These are phyloP conservation scores for Pichia deserticola DNA, from an alignment of 805 yeast species.

Conservation along the genomic window DNA sequence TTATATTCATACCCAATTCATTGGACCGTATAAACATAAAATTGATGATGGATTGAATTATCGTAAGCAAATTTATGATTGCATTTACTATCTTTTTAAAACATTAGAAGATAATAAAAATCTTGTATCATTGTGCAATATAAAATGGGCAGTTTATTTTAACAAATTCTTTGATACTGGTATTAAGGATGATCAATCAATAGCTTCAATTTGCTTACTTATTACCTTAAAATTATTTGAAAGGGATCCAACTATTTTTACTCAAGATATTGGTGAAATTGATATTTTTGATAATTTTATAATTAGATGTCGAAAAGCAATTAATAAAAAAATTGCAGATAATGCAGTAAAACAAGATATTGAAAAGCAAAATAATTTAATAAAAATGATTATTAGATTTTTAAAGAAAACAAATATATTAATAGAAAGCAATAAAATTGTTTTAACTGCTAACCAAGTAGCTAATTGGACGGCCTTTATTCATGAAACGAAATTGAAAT, in stretches of 20 bases:
- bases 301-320: constrained; percentile 33
- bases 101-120: constrained; percentile 25
- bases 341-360: constrained; percentile 63
- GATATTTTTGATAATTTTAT: constrained; percentile 22
- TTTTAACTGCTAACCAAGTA: constrained; percentile 15
- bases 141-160: constrained; percentile 25
- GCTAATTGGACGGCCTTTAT: constrained; percentile 20
- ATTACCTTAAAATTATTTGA: constrained; percentile 34
- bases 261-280: constrained; percentile 8
- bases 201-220: constrained; percentile 47
- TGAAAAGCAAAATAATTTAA: constrained; percentile 45
- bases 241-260: constrained; percentile 22
- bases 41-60: constrained; percentile 72
- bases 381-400: constrained; percentile 27
- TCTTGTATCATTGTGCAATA: constrained; percentile 13
- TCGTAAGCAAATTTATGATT: constrained; percentile 65
- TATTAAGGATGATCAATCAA: constrained; percentile 53
- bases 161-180: constrained; percentile 41
- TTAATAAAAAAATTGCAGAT: constrained; percentile 44
- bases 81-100: constrained; percentile 46
- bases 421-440: constrained; percentile 15
- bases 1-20: constrained; percentile 58
- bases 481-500: constrained; percentile 13
- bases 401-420: constrained; percentile 19
- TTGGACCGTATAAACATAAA: constrained; percentile 83